Base-by-base conservation (phyloP, 2,329 filamentous ascomycete species). In the Karstenula rhodostoma region DNA sequence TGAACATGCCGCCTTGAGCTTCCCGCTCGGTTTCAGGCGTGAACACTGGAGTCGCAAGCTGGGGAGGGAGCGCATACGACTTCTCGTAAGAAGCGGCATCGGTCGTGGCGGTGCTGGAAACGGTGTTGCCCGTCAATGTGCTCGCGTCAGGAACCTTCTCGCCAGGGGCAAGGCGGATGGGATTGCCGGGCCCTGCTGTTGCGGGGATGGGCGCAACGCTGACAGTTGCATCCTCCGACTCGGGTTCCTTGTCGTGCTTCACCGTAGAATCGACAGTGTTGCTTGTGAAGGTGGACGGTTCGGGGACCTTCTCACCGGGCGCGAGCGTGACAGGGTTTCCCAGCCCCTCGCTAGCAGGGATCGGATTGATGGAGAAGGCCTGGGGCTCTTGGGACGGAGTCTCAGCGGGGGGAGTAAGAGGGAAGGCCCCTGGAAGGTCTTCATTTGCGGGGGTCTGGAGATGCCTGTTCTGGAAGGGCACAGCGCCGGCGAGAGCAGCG, bases 61-160 rank as follows among this genome's bases (percentile, higher is more conserved):
- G 67, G 37, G 77, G 77, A 60, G 79, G 77, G 27, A 73, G 71
- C 59, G 88, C 85, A 72, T 90, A 90, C 65, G 89, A 88, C 78
- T 91, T 91, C 77, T 96, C 90, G 78, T 97, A 98, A 1, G 92
- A 94, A 68, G 89, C 91, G 77, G 93, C 86, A 76, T 97, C 94
- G 7, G 78, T 79, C 57, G 82, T 78, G 69, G 66, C 72, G 10
- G 73, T 78, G 66, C 85, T 87, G 44, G 89, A 87, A 72, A 97
- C 86, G 53, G 93, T 89, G 77, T 91, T 90, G 54, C 84, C 78
- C 50, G 88, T 88, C 68, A 93, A 73, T 27, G 85, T 85, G 76
- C 81, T 85, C 27, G 84, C 78, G 50, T 91, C 84, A 43, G 94
- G 94, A 10, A 97, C 86, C 76, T 89, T 88, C 81, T 96, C 92